phyloP scores from a whole-genome alignment of 2,329 filamentous ascomycete species.

The Monosporascus sp. region DNA sequence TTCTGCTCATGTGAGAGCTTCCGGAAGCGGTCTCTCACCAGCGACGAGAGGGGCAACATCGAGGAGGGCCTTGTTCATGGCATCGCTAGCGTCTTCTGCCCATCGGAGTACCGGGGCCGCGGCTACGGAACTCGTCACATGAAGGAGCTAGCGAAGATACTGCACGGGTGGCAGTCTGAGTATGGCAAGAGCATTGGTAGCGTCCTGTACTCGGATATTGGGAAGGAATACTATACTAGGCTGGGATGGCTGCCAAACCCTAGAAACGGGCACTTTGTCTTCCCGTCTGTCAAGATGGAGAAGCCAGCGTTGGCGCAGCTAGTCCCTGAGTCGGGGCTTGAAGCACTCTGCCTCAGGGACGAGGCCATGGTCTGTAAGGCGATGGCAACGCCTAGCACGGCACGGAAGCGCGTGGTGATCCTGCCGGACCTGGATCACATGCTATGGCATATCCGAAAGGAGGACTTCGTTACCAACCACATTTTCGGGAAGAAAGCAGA shows the following conservation, averaged over 20 bases:
- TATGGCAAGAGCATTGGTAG: slow-evolving; percentile 6
- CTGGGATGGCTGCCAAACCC: slow-evolving; percentile 10
- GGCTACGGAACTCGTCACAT: slow-evolving; percentile 12
- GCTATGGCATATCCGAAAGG: slow-evolving; percentile 16
- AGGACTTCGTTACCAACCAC: slow-evolving; percentile 10
- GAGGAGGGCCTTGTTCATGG: slow-evolving; percentile 4
- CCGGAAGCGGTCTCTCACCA: slow-evolving; percentile 2
- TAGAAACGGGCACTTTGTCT: slow-evolving; percentile 8
- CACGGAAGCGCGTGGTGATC: slow-evolving; percentile 5
- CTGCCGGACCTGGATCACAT: slow-evolving; percentile 13
- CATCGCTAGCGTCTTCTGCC: slow-evolving; percentile 7
- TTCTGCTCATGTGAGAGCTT: slow-evolving; percentile 14
- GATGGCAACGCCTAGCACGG: slow-evolving; percentile 1
- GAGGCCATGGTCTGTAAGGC: slow-evolving; percentile 4
- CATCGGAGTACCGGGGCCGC: slow-evolving; percentile 1
- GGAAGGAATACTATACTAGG: slow-evolving; percentile 9
- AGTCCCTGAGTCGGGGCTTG: slow-evolving; percentile 1
- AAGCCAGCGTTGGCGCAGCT: not conserved
- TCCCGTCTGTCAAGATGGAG: not conserved
- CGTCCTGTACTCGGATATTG: slow-evolving; percentile 14
- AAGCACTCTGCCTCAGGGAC: slow-evolving; percentile 5
- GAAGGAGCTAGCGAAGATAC: slow-evolving; percentile 7
- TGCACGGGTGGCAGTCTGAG: slow-evolving; percentile 8
- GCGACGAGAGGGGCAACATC: slow-evolving; percentile 6
- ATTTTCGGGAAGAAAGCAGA: slow-evolving; percentile 6